Conservation (phyloP, 352 stramenopile species). For the Phytophthora macrochlamydospora region DNA sequence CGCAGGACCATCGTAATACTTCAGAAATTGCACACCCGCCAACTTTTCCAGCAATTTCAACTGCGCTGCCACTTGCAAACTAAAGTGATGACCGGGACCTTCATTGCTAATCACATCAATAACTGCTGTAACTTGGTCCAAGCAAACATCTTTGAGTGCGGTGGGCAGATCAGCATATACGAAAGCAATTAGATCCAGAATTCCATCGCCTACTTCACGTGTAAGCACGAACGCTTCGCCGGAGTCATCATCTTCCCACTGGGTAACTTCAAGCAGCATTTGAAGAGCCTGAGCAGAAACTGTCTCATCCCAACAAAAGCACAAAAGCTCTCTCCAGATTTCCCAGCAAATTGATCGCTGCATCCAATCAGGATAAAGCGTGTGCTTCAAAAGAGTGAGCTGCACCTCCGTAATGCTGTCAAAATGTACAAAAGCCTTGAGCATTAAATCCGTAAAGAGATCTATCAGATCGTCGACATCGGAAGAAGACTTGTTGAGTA, state of each 20-base stretch:
- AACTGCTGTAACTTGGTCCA: conserved; percentile 44
- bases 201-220: conserved; percentile 31
- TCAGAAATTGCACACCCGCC: conserved; percentile 42
- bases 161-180: conserved; percentile 47
- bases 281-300: conserved; percentile 32
- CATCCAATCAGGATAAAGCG: conserved; percentile 44
- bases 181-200: conserved; percentile 53
- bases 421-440: conserved; percentile 36
- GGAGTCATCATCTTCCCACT: conserved; percentile 28
- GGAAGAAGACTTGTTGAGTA: conserved; percentile 17
- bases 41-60: conserved; percentile 56
- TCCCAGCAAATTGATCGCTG: conserved; percentile 55
- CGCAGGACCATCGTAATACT: conserved; percentile 38
- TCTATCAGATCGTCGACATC: conserved; percentile 9
- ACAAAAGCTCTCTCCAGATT: conserved; percentile 66
- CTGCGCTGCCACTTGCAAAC: conserved; percentile 40
- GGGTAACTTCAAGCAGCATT: conserved; percentile 41
- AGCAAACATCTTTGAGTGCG: conserved; percentile 46
- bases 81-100: conserved; percentile 56
- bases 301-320: conserved; percentile 51
- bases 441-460: conserved; percentile 50
- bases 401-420: conserved; percentile 41
- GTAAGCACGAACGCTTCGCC: conserved; percentile 25
- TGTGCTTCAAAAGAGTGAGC: conserved; percentile 57
- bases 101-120: conserved; percentile 61